Base-by-base conservation (phyloP, 179 eudicot species). In the Carnegiea gigantea region DNA sequence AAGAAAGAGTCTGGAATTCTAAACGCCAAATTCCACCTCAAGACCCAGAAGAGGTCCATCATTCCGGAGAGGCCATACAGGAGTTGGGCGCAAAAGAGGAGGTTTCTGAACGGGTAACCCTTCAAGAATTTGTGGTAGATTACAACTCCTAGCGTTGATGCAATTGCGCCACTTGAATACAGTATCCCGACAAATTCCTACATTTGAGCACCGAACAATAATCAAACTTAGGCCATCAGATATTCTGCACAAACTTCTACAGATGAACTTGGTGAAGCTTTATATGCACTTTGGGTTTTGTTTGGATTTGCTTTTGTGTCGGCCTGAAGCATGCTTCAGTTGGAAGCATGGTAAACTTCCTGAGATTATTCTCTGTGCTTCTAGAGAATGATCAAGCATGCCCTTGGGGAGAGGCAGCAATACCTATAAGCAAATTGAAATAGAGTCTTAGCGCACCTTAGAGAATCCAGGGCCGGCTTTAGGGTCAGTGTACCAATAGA, bases 401-500 rank as follows among this genome's bases (percentile, higher is more conserved):
- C 36, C 1, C 36, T 33, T 33, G 62, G 62, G 62, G n/a, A 54
- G 62, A 54, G 21, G 21, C 20, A 54, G 15, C 20, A 54, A 0
- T 54, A 54, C 23, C 9, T 54, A 65, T 12, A 65, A 65, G 71
- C 36, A 65, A 65, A 65, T 28, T 26, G 20, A 15, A 54, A 17
- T 18, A 9, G 53, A 48, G 15, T 48, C 53, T 48, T 54, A 14
- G 62, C 62, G 14, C 70, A 88, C 91, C 90, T 89, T 83, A 9
- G 91, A 88, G 73, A 89, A 90, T 5, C 88, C 89, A 11, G 93
- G 93, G 30, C 93, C 93, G 38, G 81, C 87, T 59, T 77, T 83
- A 36, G 89, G 86, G 72, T 90, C 85, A 6, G 92, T 90, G n/a
- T 89, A 90, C 93, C 93, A 90, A 73, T 90, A 90, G 76, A 90